Percentiles rank a stretch among this genome's conserved stretches.
Evolutionary conservation across 805 yeast genomes (phyloP).

Genomic region (Komagataella kurtzmanii): DNA sequence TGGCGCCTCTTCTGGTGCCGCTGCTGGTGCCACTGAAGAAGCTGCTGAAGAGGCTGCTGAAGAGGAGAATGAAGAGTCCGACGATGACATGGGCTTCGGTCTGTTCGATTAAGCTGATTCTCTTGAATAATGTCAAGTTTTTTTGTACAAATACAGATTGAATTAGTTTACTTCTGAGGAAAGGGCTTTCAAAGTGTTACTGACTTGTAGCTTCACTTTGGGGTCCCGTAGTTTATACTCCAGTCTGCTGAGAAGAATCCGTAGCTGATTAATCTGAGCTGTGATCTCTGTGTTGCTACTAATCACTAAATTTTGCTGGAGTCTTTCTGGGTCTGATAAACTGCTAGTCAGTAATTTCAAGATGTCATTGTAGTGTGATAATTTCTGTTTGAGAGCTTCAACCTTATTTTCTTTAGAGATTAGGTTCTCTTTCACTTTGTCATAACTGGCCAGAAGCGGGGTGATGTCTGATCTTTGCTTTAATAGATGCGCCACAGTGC

Average conservation of each 20-base stretch:
- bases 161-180: not conserved
- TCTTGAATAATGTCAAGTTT: not conserved
- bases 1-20: constrained; percentile 56
- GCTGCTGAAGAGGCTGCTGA: constrained; percentile 63
- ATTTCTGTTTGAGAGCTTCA: constrained; percentile 6
- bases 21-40: constrained; percentile 57
- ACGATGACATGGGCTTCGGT: constrained; percentile 68
- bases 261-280: constrained; percentile 8
- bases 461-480: constrained; percentile 1
- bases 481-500: not conserved
- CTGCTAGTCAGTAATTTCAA: constrained; percentile 1
- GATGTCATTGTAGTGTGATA: constrained; percentile 7
- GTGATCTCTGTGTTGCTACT: constrained; percentile 11
- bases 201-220: not conserved
- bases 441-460: constrained; percentile 12
- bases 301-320: constrained; percentile 11
- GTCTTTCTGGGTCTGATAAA: constrained; percentile 1
- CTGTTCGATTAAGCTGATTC: constrained; percentile 19
- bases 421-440: constrained; percentile 7
- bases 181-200: not conserved
- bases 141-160: constrained; percentile 1
- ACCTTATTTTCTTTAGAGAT: constrained; percentile 7
- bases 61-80: constrained; percentile 49
- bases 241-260: constrained; percentile 5
- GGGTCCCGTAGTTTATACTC: constrained; percentile 6